These are phyloP conservation scores for Canavalia gladiata DNA, from an alignment of 306 rosid species.

Conservation along the genomic window DNA sequence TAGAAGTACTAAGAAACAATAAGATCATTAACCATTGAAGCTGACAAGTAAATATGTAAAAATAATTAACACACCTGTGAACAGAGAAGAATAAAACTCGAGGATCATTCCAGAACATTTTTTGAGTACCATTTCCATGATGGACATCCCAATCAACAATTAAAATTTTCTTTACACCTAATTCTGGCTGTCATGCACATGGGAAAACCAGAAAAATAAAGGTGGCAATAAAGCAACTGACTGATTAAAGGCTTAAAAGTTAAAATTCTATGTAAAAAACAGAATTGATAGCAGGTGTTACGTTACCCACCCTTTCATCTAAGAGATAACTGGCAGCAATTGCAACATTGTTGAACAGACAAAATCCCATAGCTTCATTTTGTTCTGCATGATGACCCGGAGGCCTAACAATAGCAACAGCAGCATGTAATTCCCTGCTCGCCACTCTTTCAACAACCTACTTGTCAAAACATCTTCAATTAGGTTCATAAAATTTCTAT, in stretches of 20 bases:
- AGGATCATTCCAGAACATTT: slow-evolving; percentile 86
- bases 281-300: slow-evolving; percentile 6
- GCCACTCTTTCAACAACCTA: slow-evolving; percentile 85
- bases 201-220: slow-evolving; percentile 28
- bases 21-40: slow-evolving; percentile 2
- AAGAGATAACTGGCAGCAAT: slow-evolving; percentile 75
- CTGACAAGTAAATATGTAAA: slow-evolving; percentile 20
- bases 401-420: slow-evolving; percentile 90
- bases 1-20: slow-evolving; percentile 2
- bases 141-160: slow-evolving; percentile 99
- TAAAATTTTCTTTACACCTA: slow-evolving; percentile 77
- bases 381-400: slow-evolving; percentile 99
- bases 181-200: slow-evolving; percentile 75
- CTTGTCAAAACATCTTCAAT: slow-evolving; percentile 42
- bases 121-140: slow-evolving; percentile 98
- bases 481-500: slow-evolving; percentile 26
- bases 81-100: slow-evolving; percentile 95
- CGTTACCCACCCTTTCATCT: slow-evolving; percentile 70
- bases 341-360: slow-evolving; percentile 93
- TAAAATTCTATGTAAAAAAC: neutral
- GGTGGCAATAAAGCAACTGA: slow-evolving; percentile 33
- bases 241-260: slow-evolving; percentile 1
- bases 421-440: slow-evolving; percentile 80
- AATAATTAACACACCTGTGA: slow-evolving; percentile 71
- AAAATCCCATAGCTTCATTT: slow-evolving; percentile 91